Conservation (phyloP, 2,329 filamentous ascomycete species). For the Claviceps arundinis region DNA sequence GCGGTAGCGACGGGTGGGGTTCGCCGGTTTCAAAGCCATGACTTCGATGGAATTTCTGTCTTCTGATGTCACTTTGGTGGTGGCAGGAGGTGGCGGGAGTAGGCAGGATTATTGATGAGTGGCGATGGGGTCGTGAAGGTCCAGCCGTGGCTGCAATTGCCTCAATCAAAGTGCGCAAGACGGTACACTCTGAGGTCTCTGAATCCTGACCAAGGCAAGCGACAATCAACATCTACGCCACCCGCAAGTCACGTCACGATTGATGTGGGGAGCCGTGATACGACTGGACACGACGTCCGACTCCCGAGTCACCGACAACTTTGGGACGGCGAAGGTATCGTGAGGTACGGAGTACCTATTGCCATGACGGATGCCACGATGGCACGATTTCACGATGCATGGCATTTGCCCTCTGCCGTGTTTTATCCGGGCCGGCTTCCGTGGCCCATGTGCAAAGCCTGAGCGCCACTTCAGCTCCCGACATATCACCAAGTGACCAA, state of each 20-base stretch:
- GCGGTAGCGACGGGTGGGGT: background rate
- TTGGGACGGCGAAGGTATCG: background rate
- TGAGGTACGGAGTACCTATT: no score
- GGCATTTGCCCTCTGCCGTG: background rate
- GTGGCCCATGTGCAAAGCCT: background rate
- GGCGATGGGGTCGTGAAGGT: background rate
- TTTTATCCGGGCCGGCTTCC: background rate
- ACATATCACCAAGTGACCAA: background rate
- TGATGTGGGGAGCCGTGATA: background rate
- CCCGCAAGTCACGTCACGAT: no score
- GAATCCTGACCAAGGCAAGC: no score
- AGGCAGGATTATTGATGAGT: background rate
- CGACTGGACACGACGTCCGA: background rate
- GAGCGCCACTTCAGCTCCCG: background rate
- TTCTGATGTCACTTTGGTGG: background rate
- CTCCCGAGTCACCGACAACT: no score
- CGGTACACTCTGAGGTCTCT: no score
- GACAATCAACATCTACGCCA: no score
- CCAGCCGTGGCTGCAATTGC: background rate
- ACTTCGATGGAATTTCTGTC: background rate
- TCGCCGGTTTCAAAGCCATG: background rate
- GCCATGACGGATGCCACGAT: no score
- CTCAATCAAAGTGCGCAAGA: background rate
- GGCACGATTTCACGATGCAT: no score
- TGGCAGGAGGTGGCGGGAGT: background rate